Base-by-base conservation (phyloP, 2,329 filamentous ascomycete genomes). In the Macrophomina pseudophaseolina region DNA sequence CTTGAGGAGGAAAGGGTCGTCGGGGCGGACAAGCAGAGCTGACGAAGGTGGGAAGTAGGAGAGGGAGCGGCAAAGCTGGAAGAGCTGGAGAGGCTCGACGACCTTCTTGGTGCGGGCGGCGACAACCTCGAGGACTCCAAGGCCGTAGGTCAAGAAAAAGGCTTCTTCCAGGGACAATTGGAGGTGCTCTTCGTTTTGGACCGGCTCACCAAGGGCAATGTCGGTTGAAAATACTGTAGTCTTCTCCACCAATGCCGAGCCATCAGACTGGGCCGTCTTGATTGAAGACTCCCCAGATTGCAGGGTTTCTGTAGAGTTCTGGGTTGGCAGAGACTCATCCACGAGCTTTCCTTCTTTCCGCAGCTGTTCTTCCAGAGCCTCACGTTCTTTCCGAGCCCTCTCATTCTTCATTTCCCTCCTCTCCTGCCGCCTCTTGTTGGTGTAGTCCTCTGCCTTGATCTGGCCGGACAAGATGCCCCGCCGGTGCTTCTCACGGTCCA, bases 91-190 rank as follows among this genome's bases (percentile, higher is more conserved):
- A n/a, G 87, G 82, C 44, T 83, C 73, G 7, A 85, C 81, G 4
- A 86, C 76, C 51, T 91, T 80, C 1, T 80, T 73, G 4, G 73
- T 73, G 32, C 79, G 40, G 33, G 75, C 70, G 56, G 80, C 75
- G 18, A 69, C 69, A 68, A 98, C 83, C 3, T 84, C 80, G 8
- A 99, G 84, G 4, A 86, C 86, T 0, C 94, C 94, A 1, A 99
- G 83, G 0, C 86, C 90, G 75, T 96, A 98, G 4, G 84, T 84
- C 9, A 99, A 85, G 76, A 97, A 99, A 79, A 98, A 96, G 0
- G 93, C 90, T 79, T 99, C 95, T 77, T 97, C 93, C 0, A 90
- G 86, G 2, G 90, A 93, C 8, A 99, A 84, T 75, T 98, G 95
- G n/a, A 97, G 88, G 74, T 97, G 93, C 74, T 99, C 95, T 80